Percentiles rank a stretch among this genome's conserved stretches.
These are phyloP conservation scores for Trichophyton rubrum DNA, from an alignment of 2,329 filamentous ascomycete genomes.

Conservation along the genomic window DNA sequence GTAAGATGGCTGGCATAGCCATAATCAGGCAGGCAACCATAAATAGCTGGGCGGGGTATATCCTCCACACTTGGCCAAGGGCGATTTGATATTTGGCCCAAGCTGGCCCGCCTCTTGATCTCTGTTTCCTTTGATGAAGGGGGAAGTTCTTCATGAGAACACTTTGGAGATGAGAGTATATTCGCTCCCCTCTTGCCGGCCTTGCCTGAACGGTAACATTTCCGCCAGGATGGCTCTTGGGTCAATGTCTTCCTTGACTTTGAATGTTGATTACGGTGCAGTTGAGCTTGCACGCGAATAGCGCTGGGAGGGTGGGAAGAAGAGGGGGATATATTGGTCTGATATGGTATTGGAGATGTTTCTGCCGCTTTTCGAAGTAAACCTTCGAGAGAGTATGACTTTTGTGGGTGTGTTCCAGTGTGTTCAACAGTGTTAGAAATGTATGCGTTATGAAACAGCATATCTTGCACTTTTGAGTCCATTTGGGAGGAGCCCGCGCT, in stretches of 20 bases:
- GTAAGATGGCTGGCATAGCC: too few species aligned
- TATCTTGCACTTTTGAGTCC: slow-evolving; percentile 5
- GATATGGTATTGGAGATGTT: neutral
- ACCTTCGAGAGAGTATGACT: slow-evolving; percentile 8
- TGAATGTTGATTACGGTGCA: too few species aligned
- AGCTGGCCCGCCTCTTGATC: neutral
- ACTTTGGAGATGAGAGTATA: neutral
- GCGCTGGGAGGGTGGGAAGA: neutral
- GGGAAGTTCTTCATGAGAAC: too few species aligned
- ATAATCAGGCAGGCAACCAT: neutral
- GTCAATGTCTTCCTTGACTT: too few species aligned
- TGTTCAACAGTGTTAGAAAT: neutral
- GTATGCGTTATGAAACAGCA: slow-evolving; percentile 11
- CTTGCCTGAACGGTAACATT: neutral
- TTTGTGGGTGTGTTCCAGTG: neutral
- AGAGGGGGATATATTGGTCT: neutral
- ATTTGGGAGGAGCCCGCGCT: neutral
- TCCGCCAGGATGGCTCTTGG: neutral
- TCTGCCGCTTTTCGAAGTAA: neutral
- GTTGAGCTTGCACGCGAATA: too few species aligned
- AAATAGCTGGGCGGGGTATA: neutral
- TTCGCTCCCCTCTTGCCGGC: neutral
- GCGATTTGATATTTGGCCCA: neutral
- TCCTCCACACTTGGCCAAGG: neutral
- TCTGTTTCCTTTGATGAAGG: neutral